A percentile compares a stretch with the other conserved stretches of the same genome.
Evolutionary conservation across 495 filamentous ascomycete genomes (phyloP).

Genomic region (Hyaloscypha bicolor): DNA sequence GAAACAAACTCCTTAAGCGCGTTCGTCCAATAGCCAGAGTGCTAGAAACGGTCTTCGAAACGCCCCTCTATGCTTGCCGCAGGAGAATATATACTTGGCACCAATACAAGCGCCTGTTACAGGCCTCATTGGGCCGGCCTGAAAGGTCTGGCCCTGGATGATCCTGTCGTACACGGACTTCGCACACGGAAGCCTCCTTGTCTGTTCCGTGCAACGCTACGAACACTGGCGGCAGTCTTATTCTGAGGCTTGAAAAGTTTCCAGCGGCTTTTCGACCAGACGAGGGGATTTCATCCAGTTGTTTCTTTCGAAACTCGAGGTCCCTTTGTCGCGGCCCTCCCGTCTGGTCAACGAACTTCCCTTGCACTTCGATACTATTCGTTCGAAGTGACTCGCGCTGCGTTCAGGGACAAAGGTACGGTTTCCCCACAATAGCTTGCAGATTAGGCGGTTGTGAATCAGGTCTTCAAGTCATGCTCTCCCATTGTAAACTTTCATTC

Average conservation of each 20-base stretch:
- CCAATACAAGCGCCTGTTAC: conserved; percentile 28
- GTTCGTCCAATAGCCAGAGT: conserved; percentile 27
- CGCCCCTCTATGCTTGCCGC: conserved; percentile 9
- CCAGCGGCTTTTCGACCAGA: conserved; percentile 6
- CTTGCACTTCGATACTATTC: conserved; percentile 20
- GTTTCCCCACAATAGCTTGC: conserved; percentile 18
- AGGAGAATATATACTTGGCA: conserved; percentile 15
- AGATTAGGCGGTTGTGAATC: conserved; percentile 17
- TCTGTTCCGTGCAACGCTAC: conserved; percentile 10
- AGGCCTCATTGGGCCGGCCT: conserved; percentile 20
- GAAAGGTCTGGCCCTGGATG: conserved; percentile 18
- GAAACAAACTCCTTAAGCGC: conserved; percentile 27
- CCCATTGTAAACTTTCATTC: conserved; percentile 21
- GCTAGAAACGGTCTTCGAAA: conserved; percentile 14
- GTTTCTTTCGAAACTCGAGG: conserved; percentile 19
- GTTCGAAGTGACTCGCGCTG: conserved; percentile 22
- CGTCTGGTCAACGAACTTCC: conserved; percentile 19
- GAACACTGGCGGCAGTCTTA: conserved; percentile 8
- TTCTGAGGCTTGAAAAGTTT: conserved; percentile 24
- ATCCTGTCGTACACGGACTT: conserved; percentile 15
- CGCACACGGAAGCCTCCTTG: conserved; percentile 1
- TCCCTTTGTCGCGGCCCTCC: conserved; percentile 9
- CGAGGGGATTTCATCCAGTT: conserved; percentile 16
- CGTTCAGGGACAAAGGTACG: conserved; percentile 18
- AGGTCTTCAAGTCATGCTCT: conserved; percentile 10